phyloP scores from a whole-genome alignment of 2,329 filamentous ascomycete species.

The Ascochyta koolunga region DNA sequence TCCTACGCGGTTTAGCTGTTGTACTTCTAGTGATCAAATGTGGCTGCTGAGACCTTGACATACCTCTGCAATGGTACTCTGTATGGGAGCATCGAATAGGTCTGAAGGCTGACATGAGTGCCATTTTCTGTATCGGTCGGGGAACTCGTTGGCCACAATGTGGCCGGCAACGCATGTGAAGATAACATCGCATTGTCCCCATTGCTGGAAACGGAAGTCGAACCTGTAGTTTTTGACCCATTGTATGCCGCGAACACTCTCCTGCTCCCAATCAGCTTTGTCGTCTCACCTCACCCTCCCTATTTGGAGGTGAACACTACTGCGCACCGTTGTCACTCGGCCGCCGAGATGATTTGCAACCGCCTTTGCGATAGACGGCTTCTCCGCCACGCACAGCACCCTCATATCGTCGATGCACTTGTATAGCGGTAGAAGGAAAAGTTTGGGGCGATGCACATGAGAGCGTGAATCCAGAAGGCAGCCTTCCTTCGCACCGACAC shows the following conservation, averaged over 20 bases:
- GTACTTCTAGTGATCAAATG: background rate
- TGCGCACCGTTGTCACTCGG: constrained; percentile 70
- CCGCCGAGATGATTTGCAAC: constrained; percentile 90
- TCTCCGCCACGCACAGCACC: constrained; percentile 80
- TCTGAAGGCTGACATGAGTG: constrained; percentile 75
- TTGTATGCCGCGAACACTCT: constrained; percentile 42
- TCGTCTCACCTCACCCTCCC: background rate
- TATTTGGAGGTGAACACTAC: background rate
- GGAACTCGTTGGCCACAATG: constrained; percentile 81
- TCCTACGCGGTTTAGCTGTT: constrained; percentile 58
- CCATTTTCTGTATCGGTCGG: constrained; percentile 77
- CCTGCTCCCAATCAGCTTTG: constrained; percentile 15
- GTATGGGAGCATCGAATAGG: constrained; percentile 81
- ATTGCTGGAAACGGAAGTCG: constrained; percentile 82
- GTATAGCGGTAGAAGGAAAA: constrained; percentile 10
- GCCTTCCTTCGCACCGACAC: too few species aligned
- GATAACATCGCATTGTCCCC: constrained; percentile 82
- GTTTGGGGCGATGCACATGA: constrained; percentile 39
- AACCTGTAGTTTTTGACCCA: constrained; percentile 97
- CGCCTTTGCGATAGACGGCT: constrained; percentile 94
- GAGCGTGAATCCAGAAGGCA: constrained; percentile 13
- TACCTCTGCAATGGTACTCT: constrained; percentile 71
- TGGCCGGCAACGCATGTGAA: constrained; percentile 96
- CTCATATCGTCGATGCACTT: constrained; percentile 40
- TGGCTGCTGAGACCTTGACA: constrained; percentile 1